phyloP scores from a whole-genome alignment of 2,329 filamentous ascomycete genomes.

The Phyllosticta paracitricarpa region DNA sequence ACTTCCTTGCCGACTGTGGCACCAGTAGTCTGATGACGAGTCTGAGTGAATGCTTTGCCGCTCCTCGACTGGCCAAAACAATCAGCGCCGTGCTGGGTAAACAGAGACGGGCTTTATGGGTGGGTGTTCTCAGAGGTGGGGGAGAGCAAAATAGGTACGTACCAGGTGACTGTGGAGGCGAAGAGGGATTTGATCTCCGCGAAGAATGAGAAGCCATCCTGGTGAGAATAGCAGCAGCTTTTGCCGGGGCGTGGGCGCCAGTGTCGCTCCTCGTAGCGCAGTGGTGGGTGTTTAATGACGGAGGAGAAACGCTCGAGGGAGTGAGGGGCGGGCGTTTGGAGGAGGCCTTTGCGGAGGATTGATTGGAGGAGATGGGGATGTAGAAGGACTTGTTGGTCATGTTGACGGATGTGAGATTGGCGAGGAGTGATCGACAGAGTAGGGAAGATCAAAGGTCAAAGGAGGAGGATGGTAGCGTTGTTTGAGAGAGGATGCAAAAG shows the following conservation, averaged over 20 bases:
- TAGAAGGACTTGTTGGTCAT: constrained; percentile 28
- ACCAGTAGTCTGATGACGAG: constrained; percentile 26
- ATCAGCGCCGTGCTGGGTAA: neutral
- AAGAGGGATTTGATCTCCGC: constrained; percentile 20
- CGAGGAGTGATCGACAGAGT: neutral
- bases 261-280: constrained; percentile 31
- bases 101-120: constrained; percentile 12
- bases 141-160: neutral
- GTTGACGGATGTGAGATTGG: constrained; percentile 3
- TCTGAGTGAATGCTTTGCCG: constrained; percentile 26
- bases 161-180: constrained; percentile 8
- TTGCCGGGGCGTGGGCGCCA: constrained; percentile 30
- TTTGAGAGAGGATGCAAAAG: constrained; percentile 1
- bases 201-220: constrained; percentile 34
- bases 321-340: constrained; percentile 35
- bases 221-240: constrained; percentile 32
- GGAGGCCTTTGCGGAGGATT: constrained; percentile 23
- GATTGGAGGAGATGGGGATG: constrained; percentile 28
- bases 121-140: constrained; percentile 17
- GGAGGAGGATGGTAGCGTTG: neutral
- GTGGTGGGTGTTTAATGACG: constrained; percentile 32
- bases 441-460: neutral
- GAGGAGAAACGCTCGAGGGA: constrained; percentile 36
- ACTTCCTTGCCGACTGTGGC: constrained; percentile 28
- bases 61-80: constrained; percentile 13